Base-by-base conservation (phyloP, 2,329 filamentous ascomycete genomes). In the Penicillium hesseltinei region DNA sequence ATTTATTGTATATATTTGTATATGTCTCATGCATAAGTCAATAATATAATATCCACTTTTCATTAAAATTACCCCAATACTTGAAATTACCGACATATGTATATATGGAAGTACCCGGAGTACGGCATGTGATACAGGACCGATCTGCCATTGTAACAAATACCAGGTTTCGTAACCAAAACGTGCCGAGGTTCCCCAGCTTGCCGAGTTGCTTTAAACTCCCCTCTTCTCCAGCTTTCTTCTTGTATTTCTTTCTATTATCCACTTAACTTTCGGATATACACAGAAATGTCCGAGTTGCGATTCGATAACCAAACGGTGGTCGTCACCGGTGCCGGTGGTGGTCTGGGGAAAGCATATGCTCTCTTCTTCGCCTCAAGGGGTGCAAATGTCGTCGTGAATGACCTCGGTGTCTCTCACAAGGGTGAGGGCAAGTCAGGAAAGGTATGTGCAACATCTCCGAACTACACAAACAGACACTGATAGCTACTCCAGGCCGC, bases 341-440 rank as follows among this genome's bases (percentile, higher is more conserved):
- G 89, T 75, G 91, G 91, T 63, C 78, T 94, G 56, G 90, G 90
- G 64, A 90, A 88, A 77, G 87, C 88, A 73, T 95, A 95, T 78
- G 88, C 89, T 66, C 80, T 88, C 59, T 97, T 96, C 82, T 97
- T 96, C 73, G 94, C 85, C 57, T 92, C 90, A 56, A 87, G 93
- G 72, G 94, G 94, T 70, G 94, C 92, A 67, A 95, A 89, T 77
- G 90, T 96, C 68, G 93, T 99, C 47, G 94, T 99, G 69, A 99
- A 99, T 77, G 94, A 99, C 74, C 84, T 97, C 51, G 94, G 94
- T 62, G 91, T 86, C 50, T 94, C 92, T 46, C 92, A 94, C 82
- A 93, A 94, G 78, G 93, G 94, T 67, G 92, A 97, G 80, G 93
- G 92, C 59, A 86, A 83, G 67, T 93, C 90, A 42, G 86, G 86